A percentile compares a stretch with the other conserved stretches of the same genome.
Evolutionary conservation across 139 green algal species (phyloP).

Genomic region (Trebouxia sp.): DNA sequence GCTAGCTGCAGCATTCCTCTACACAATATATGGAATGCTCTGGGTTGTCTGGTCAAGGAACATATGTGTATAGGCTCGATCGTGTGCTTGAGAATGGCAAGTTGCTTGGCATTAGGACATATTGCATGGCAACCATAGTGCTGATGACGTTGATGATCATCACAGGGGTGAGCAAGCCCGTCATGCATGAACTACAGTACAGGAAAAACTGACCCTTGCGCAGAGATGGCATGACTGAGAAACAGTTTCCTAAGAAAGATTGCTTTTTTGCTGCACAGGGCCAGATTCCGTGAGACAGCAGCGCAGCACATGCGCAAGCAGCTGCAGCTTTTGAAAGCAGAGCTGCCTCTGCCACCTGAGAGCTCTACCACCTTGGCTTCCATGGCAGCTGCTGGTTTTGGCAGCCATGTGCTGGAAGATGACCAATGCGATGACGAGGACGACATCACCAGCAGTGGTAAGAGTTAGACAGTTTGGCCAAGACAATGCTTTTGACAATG

Average conservation of each 20-base stretch:
- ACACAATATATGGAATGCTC: no score
- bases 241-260: not conserved
- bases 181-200: not conserved
- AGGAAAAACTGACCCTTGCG: no score
- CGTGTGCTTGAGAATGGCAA: no score
- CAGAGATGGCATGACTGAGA: not conserved
- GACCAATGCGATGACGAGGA: conserved; percentile 10
- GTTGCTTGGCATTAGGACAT: no score
- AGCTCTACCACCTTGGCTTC: not conserved
- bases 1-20: no score
- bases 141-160: no score
- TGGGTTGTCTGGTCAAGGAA: no score
- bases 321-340: conserved; percentile 21
- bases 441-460: not conserved
- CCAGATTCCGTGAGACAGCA: conserved; percentile 1
- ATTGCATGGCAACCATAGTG: no score
- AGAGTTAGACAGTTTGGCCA: not conserved
- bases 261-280: not conserved
- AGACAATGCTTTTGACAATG: not conserved
- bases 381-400: conserved; percentile 17
- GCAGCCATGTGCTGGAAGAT: conserved; percentile 10
- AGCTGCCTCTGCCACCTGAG: conserved; percentile 20
- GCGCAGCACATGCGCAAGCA: conserved; percentile 8
- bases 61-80: no score
- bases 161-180: no score